Percentiles rank a stretch among this genome's conserved stretches.
Conservation (phyloP, 768 basidiomycete species). For the Trametes meyenii region DNA sequence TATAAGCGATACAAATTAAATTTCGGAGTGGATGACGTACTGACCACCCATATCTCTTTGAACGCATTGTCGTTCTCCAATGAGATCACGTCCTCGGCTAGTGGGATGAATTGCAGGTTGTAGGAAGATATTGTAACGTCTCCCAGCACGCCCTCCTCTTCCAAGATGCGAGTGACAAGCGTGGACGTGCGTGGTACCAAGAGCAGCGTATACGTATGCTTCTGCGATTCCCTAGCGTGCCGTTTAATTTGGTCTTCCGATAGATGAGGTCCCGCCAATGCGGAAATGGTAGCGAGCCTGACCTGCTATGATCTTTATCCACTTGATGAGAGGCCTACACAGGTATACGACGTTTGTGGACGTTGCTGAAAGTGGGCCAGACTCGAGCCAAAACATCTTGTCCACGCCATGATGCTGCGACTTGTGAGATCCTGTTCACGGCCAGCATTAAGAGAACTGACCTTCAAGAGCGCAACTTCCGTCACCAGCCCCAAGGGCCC, state of each 20-base stretch:
- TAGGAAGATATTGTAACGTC: conserved; percentile 86
- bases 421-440: background rate
- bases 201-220: conserved; percentile 84
- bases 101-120: conserved; percentile 90
- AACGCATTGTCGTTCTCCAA: conserved; percentile 86
- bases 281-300: conserved; percentile 32
- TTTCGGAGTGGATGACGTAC: conserved; percentile 33
- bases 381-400: conserved; percentile 99
- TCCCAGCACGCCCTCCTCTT: conserved; percentile 98
- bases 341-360: conserved; percentile 93
- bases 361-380: conserved; percentile 78
- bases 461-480: conserved; percentile 92
- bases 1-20: conserved; percentile 2
- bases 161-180: conserved; percentile 81
- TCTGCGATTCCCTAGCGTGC: conserved; percentile 68
- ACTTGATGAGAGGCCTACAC: conserved; percentile 82
- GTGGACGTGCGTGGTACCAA: conserved; percentile 88
- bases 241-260: conserved; percentile 87
- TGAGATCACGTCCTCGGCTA: conserved; percentile 92
- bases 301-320: conserved; percentile 93
- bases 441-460: conserved; percentile 32
- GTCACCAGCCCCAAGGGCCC: conserved; percentile 95
- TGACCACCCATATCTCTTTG: conserved; percentile 88
- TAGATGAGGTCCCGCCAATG: conserved; percentile 28
- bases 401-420: conserved; percentile 95